Conservation (phyloP, 805 yeast species). For the Priceomyces fermenticarens region DNA sequence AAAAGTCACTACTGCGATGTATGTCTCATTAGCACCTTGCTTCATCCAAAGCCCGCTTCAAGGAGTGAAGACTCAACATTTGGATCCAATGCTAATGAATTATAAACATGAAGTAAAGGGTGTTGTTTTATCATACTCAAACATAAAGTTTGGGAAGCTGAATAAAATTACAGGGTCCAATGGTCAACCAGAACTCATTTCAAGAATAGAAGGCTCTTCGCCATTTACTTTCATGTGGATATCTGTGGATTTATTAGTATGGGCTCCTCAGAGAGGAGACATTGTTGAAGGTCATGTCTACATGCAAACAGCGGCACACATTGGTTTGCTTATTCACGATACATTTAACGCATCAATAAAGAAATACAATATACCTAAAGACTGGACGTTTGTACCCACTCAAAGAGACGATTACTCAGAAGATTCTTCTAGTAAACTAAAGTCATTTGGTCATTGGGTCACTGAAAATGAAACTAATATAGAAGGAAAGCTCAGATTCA, state of each 20-base stretch:
- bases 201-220: conserved; percentile 69
- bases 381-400: conserved; percentile 81
- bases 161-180: conserved; percentile 36
- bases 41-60: conserved; percentile 64
- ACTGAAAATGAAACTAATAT: conserved; percentile 71
- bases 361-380: conserved; percentile 77
- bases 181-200: conserved; percentile 45
- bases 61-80: conserved; percentile 84
- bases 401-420: conserved; percentile 58
- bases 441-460: conserved; percentile 83
- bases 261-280: conserved; percentile 92
- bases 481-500: conserved; percentile 80
- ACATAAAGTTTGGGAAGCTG: conserved; percentile 52
- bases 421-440: conserved; percentile 29
- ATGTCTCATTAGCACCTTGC: conserved; percentile 86
- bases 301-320: conserved; percentile 93
- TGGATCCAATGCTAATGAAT: conserved; percentile 86
- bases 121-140: conserved; percentile 76
- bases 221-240: conserved; percentile 92
- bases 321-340: conserved; percentile 87
- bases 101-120: conserved; percentile 73
- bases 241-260: conserved; percentile 73
- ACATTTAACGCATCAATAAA: conserved; percentile 93
- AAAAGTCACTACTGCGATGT: conserved; percentile 55
- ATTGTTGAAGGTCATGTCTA: conserved; percentile 80